A percentile compares a stretch with the other conserved stretches of the same genome.
phyloP scores from a whole-genome alignment of 2,329 filamentous ascomycete species.

The Talaromyces sp. region DNA sequence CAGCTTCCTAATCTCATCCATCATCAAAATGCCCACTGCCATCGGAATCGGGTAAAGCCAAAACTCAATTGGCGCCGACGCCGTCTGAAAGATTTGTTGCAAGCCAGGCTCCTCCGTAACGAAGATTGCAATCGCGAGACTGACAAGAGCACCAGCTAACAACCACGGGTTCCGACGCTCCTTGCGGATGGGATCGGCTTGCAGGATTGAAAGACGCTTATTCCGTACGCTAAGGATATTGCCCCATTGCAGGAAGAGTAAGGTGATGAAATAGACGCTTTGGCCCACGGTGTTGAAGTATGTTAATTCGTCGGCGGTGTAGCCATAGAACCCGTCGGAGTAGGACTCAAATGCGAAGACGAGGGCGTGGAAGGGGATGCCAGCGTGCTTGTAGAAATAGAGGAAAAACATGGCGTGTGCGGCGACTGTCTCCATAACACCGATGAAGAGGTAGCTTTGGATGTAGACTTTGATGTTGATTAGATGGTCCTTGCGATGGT shows the following conservation, averaged over 20 bases:
- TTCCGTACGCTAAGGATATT: conserved; percentile 53
- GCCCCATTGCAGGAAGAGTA: conserved; percentile 55
- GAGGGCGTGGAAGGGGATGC: conserved; percentile 48
- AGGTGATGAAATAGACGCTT: conserved; percentile 53
- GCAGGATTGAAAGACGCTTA: conserved; percentile 51
- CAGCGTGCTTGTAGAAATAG: conserved; percentile 49
- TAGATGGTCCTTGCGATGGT: conserved; percentile 50
- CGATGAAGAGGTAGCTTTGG: conserved; percentile 53
- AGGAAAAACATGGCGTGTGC: conserved; percentile 55
- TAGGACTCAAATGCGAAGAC: conserved; percentile 52
- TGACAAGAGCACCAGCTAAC: conserved; percentile 46
- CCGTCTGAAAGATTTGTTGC: conserved; percentile 49
- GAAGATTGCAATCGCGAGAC: conserved; percentile 52
- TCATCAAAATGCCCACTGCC: conserved; percentile 48
- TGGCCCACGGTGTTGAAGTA: conserved; percentile 51
- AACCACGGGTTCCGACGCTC: conserved; percentile 52
- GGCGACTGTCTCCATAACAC: conserved; percentile 50
- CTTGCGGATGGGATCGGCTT: conserved; percentile 49
- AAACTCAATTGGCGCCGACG: conserved; percentile 50
- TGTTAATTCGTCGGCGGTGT: conserved; percentile 44
- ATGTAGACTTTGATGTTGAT: conserved; percentile 52
- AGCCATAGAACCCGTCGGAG: conserved; percentile 49
- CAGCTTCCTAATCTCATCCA: conserved; percentile 54
- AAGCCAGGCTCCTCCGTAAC: conserved; percentile 53
- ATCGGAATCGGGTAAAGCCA: conserved; percentile 53